These are phyloP conservation scores for Aureobasidium sp. DNA, from an alignment of 2,329 filamentous ascomycete species.

Conservation along the genomic window DNA sequence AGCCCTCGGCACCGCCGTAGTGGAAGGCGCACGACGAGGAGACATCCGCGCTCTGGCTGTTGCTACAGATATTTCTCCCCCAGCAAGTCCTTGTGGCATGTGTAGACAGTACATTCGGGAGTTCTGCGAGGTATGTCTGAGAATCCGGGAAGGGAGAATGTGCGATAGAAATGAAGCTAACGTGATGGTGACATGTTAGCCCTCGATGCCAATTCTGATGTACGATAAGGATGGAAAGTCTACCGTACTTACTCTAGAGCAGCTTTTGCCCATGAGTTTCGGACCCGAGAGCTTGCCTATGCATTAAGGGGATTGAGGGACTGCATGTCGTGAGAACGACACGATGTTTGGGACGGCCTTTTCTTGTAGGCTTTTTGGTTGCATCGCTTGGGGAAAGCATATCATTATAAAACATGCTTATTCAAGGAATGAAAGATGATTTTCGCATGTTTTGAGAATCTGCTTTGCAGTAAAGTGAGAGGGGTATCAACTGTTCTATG, in stretches of 20 bases:
- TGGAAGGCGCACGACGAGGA: slow-evolving; percentile 33
- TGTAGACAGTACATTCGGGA: slow-evolving; percentile 69
- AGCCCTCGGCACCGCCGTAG: slow-evolving; percentile 74
- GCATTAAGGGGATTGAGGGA: background rate
- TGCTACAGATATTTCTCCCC: slow-evolving; percentile 57
- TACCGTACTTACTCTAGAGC: slow-evolving; percentile 59
- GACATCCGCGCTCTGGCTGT: slow-evolving; percentile 75
- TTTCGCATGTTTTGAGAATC: background rate
- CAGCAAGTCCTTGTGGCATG: slow-evolving; percentile 73
- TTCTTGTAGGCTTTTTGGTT: background rate
- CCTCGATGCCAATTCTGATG: slow-evolving; percentile 78
- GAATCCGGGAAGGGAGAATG: too few species aligned
- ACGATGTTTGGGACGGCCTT: background rate
- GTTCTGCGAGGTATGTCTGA: slow-evolving; percentile 33
- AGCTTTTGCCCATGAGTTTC: slow-evolving; percentile 48
- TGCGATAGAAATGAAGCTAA: too few species aligned
- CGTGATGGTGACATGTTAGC: slow-evolving; percentile 16
- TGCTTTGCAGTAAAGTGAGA: background rate
- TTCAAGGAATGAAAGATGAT: too few species aligned
- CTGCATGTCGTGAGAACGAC: too few species aligned
- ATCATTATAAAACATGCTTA: too few species aligned
- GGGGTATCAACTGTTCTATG: slow-evolving; percentile 12
- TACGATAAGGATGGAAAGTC: slow-evolving; percentile 74
- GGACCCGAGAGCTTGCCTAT: slow-evolving; percentile 38
- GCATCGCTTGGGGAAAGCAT: background rate